phyloP scores from a whole-genome alignment of 495 filamentous ascomycete genomes.

The Trichoderma orchidacearum region DNA sequence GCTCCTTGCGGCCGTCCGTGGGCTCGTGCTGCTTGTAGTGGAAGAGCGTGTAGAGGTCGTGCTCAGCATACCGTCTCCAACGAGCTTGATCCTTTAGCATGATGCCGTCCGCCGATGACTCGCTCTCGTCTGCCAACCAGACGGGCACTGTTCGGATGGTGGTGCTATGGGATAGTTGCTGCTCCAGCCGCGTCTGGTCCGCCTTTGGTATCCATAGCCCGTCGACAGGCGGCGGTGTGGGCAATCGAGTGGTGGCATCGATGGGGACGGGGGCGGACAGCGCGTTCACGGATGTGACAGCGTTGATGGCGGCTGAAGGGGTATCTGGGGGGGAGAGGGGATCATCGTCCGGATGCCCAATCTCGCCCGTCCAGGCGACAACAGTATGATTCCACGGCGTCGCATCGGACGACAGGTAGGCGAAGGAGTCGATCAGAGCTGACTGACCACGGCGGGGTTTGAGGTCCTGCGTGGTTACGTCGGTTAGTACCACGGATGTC shows the following conservation, averaged over 20 bases:
- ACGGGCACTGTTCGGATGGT: constrained; percentile 58
- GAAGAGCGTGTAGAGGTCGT: constrained; percentile 76
- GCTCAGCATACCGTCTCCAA: constrained; percentile 82
- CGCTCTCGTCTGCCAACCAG: constrained; percentile 64
- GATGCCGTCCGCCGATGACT: constrained; percentile 48
- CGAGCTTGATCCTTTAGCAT: constrained; percentile 61
- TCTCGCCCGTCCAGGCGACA: constrained; percentile 88
- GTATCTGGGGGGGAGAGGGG: constrained; percentile 20
- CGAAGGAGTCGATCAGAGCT: constrained; percentile 77
- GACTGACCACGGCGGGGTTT: constrained; percentile 70
- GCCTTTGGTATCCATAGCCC: constrained; percentile 47
- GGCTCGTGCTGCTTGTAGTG: constrained; percentile 90
- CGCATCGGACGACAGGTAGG: constrained; percentile 62
- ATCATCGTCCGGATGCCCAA: constrained; percentile 39
- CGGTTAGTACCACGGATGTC: not conserved
- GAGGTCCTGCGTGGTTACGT: constrained; percentile 39
- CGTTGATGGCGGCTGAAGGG: constrained; percentile 26
- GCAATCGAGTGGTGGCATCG: constrained; percentile 38
- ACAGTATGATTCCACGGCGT: constrained; percentile 75
- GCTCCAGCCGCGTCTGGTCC: constrained; percentile 56
- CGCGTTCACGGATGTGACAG: constrained; percentile 33
- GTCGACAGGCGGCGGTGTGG: constrained; percentile 43
- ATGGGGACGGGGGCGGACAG: constrained; percentile 61
- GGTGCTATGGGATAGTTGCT: constrained; percentile 51
- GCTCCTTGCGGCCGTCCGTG: constrained; percentile 65